Conservation (phyloP, 2,329 filamentous ascomycete genomes). For the Phoma sp. region DNA sequence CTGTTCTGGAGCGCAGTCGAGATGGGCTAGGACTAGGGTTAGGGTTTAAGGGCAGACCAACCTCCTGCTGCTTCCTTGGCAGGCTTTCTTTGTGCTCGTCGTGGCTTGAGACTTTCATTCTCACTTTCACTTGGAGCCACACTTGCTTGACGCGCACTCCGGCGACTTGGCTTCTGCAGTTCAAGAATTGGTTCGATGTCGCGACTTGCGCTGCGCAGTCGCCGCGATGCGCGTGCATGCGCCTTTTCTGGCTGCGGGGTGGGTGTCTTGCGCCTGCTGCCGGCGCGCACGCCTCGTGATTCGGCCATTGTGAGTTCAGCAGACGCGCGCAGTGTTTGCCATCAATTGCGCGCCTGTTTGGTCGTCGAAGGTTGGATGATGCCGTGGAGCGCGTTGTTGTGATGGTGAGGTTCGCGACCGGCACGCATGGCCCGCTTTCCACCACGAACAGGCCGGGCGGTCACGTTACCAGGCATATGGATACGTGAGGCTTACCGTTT, state of each 20-base stretch:
- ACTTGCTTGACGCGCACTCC: slow-evolving; percentile 38
- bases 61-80: slow-evolving; percentile 36
- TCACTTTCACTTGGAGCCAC: slow-evolving; percentile 38
- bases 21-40: slow-evolving; percentile 4
- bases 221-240: slow-evolving; percentile 35
- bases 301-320: slow-evolving; percentile 38
- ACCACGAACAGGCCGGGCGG: slow-evolving; percentile 9
- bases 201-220: slow-evolving; percentile 50
- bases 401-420: slow-evolving; percentile 11
- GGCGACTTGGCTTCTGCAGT: slow-evolving; percentile 28
- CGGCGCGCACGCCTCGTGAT: slow-evolving; percentile 39
- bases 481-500: slow-evolving; percentile 5
- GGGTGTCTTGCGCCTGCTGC: slow-evolving; percentile 44
- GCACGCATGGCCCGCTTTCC: slow-evolving; percentile 4
- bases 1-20: background rate
- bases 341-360: background rate
- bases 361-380: background rate
- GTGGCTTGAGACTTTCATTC: slow-evolving; percentile 22
- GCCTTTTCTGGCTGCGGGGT: slow-evolving; percentile 35
- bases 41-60: slow-evolving; percentile 25
- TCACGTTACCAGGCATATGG: slow-evolving; percentile 21
- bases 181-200: slow-evolving; percentile 39
- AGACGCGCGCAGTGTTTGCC: slow-evolving; percentile 1
- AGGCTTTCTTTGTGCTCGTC: slow-evolving; percentile 28
- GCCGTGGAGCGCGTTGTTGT: slow-evolving; percentile 22